These are phyloP conservation scores for Heliocybe sulcata DNA, from an alignment of 1,284 basidiomycete species.

Conservation along the genomic window DNA sequence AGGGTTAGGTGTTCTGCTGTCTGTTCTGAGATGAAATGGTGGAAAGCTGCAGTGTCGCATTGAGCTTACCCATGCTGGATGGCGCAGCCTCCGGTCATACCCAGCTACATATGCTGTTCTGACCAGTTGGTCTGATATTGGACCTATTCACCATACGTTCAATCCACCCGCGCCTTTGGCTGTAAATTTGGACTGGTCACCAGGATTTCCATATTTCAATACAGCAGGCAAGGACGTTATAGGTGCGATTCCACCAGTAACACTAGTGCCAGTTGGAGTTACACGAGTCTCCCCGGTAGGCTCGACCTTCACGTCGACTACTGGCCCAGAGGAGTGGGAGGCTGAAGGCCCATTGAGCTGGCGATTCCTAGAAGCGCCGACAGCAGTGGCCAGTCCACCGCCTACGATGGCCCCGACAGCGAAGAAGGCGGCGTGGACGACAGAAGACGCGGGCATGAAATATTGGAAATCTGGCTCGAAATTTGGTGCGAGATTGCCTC, in stretches of 20 bases:
- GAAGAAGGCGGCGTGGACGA: conserved; percentile 63
- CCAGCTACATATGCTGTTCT: conserved; percentile 82
- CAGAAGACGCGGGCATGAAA: conserved; percentile 33
- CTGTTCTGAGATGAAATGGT: conserved; percentile 29
- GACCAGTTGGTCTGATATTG: conserved; percentile 74
- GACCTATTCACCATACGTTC: conserved; percentile 46
- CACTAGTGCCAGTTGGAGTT: conserved; percentile 14
- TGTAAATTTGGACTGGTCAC: conserved; percentile 26
- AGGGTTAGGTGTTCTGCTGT: conserved; percentile 90
- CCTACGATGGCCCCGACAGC: conserved; percentile 65
- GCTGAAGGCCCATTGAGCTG: conserved; percentile 4
- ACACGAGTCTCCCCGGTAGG: conserved; percentile 10
- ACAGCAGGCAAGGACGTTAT: conserved; percentile 27
- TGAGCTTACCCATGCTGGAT: conserved; percentile 82
- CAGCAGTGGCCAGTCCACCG: conserved; percentile 50
- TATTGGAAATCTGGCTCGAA: too few species aligned
- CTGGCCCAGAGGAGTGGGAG: conserved; percentile 6
- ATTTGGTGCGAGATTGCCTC: too few species aligned
- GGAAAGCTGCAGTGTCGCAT: conserved; percentile 5
- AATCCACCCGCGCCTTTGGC: not conserved
- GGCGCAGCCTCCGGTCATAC: conserved; percentile 86
- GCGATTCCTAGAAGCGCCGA: conserved; percentile 25
- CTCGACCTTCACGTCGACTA: conserved; percentile 4
- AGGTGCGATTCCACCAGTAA: conserved; percentile 10
- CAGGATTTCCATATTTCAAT: conserved; percentile 72